phyloP scores from a whole-genome alignment of 2,329 filamentous ascomycete species.

The Tolypocladium ophioglossoides region DNA sequence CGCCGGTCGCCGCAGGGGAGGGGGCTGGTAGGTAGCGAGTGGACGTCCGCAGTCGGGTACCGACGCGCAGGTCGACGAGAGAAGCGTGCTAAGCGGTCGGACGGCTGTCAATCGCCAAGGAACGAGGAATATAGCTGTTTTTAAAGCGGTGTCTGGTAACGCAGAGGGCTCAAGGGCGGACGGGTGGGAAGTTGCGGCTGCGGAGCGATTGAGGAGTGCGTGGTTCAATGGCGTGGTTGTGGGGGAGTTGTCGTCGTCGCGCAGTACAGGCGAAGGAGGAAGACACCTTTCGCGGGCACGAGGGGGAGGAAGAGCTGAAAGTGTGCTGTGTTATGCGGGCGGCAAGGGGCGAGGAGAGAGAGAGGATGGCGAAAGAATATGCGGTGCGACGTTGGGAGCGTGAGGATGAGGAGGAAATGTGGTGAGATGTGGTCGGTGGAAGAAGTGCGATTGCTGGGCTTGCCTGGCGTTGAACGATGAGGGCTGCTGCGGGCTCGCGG shows the following conservation, averaged over 20 bases:
- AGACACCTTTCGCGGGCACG: background rate
- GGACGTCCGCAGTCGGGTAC: background rate
- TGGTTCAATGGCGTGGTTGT: background rate
- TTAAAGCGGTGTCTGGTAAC: background rate
- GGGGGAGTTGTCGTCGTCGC: background rate
- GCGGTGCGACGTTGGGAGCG: background rate
- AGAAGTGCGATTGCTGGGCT: background rate
- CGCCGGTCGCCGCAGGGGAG: constrained; percentile 8
- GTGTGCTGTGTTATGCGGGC: background rate
- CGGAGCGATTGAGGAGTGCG: background rate
- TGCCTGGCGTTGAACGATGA: background rate
- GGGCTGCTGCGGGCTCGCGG: background rate
- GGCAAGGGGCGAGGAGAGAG: background rate
- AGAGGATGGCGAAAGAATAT: background rate
- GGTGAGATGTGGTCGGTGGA: background rate
- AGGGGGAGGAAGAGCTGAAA: background rate
- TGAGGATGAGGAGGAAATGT: background rate
- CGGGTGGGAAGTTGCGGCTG: background rate
- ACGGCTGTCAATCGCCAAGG: background rate
- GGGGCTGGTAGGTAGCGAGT: background rate
- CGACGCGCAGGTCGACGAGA: background rate
- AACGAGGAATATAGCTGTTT: background rate
- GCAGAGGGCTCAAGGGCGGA: background rate
- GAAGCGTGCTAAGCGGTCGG: background rate
- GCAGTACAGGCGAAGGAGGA: background rate